Conservation (phyloP, 2,329 filamentous ascomycete genomes). For the Beauveria varroae region DNA sequence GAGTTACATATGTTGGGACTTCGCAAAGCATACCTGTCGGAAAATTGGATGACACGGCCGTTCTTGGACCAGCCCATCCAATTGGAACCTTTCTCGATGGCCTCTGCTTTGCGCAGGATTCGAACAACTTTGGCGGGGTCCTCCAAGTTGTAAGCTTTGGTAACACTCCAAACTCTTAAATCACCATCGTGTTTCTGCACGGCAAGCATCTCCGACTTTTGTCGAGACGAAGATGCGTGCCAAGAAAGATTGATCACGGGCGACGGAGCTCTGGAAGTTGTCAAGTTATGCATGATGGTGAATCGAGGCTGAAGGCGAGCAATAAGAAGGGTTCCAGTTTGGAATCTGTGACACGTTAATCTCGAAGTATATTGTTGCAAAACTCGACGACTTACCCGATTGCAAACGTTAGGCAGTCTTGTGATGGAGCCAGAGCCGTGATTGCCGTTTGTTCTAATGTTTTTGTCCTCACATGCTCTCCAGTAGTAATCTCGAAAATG, state of each 20-base stretch:
- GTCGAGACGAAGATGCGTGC: slow-evolving; percentile 93
- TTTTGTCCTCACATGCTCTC: slow-evolving; percentile 82
- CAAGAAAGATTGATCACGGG: slow-evolving; percentile 82
- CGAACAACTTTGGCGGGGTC: slow-evolving; percentile 84
- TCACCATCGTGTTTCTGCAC: slow-evolving; percentile 89
- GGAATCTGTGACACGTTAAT: slow-evolving; percentile 54
- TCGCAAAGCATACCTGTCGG: slow-evolving; percentile 65
- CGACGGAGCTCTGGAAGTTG: slow-evolving; percentile 74
- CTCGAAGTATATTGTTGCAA: slow-evolving; percentile 10
- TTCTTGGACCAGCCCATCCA: slow-evolving; percentile 99
- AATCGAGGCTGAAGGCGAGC: slow-evolving; percentile 86
- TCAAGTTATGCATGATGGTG: slow-evolving; percentile 87
- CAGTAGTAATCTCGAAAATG: slow-evolving; percentile 86
- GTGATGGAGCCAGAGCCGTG: slow-evolving; percentile 81
- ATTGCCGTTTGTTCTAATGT: slow-evolving; percentile 91
- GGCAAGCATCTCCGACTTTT: slow-evolving; percentile 97
- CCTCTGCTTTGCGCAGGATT: slow-evolving; percentile 73
- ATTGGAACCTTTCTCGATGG: slow-evolving; percentile 66
- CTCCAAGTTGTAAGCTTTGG: slow-evolving; percentile 64
- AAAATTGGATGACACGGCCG: slow-evolving; percentile 87
- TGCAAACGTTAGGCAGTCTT: slow-evolving; percentile 89
- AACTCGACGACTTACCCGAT: slow-evolving; percentile 62
- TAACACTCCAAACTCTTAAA: slow-evolving; percentile 90
- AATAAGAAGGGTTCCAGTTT: slow-evolving; percentile 89
- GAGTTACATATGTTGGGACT: slow-evolving; percentile 14